Evolutionary conservation across 176 grass and related monocot species (phyloP).

Genomic region (Carex cristatella): DNA sequence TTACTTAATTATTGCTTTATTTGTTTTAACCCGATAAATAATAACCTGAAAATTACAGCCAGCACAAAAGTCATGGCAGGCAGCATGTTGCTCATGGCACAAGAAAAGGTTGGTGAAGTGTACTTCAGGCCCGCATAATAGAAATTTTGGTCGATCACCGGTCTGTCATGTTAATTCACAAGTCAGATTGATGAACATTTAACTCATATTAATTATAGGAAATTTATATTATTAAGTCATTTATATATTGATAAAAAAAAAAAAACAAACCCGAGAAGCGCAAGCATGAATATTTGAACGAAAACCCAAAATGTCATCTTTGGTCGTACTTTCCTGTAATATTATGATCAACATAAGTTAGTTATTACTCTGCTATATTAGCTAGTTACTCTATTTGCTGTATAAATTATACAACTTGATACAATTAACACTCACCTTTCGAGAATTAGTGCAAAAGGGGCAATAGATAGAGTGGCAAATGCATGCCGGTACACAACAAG

Average conservation of each 20-base stretch:
- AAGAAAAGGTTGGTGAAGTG: slow-evolving; percentile 96
- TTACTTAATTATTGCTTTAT: background rate
- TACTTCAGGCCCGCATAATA: slow-evolving; percentile 95
- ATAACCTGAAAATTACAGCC: slow-evolving; percentile 78
- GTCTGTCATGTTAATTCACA: slow-evolving; percentile 29
- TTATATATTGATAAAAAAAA: background rate
- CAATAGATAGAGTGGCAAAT: slow-evolving; percentile 97
- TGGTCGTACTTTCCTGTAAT: slow-evolving; percentile 54
- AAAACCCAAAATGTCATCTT: slow-evolving; percentile 49
- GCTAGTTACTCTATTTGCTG: background rate
- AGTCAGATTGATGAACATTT: background rate
- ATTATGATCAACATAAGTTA: background rate
- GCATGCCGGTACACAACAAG: slow-evolving; percentile 97
- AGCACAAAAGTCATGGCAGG: slow-evolving; percentile 94
- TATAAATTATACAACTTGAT: background rate
- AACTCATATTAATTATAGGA: background rate
- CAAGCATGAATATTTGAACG: slow-evolving; percentile 80
- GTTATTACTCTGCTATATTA: background rate
- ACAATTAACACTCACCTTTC: slow-evolving; percentile 42
- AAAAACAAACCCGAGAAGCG: slow-evolving; percentile 64
- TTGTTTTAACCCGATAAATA: background rate
- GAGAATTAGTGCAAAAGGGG: slow-evolving; percentile 83
- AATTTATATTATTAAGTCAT: background rate
- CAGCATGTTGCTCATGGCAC: slow-evolving; percentile 99
- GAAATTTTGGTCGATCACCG: slow-evolving; percentile 96